A percentile compares a stretch with the other conserved stretches of the same genome.
Evolutionary conservation across 768 basidiomycete genomes (phyloP).

Genomic region (Rossbeevera mucosa): DNA sequence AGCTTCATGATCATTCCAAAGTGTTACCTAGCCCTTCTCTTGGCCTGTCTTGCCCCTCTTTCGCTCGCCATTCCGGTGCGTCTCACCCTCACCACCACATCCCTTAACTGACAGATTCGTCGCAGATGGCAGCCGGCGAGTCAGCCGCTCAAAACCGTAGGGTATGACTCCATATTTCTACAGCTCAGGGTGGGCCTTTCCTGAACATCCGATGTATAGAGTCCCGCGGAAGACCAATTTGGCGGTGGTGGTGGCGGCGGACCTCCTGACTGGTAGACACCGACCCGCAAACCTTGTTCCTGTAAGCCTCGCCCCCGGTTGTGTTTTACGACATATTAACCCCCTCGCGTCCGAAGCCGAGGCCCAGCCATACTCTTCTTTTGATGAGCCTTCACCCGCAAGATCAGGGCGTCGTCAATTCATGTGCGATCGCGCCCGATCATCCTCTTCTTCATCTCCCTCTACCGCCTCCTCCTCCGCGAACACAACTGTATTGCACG

Average conservation of each 20-base stretch:
- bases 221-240: conserved; percentile 17
- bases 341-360: conserved; percentile 3
- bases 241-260: conserved; percentile 14
- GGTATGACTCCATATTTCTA: conserved; percentile 8
- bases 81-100: neutral
- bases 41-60: conserved; percentile 18
- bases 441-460: neutral
- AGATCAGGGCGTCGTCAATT: conserved; percentile 8
- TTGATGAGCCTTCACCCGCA: conserved; percentile 1
- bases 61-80: conserved; percentile 25
- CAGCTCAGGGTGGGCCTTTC: neutral
- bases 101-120: neutral
- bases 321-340: conserved; percentile 5
- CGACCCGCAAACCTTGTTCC: neutral
- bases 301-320: conserved; percentile 9
- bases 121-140: conserved; percentile 13
- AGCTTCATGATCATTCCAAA: conserved; percentile 18
- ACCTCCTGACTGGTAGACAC: conserved; percentile 27
- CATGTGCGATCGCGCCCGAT: conserved; percentile 12
- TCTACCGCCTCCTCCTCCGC: too few relatives aligned
- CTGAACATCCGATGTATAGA: conserved; percentile 12
- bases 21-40: conserved; percentile 18
- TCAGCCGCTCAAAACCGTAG: neutral
- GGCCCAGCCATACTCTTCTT: neutral
- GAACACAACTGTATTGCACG: conserved; percentile 9